A percentile compares a stretch with the other conserved stretches of the same genome.
Conservation (phyloP, 208 protist species). For the Ichthyophonus hoferi region DNA sequence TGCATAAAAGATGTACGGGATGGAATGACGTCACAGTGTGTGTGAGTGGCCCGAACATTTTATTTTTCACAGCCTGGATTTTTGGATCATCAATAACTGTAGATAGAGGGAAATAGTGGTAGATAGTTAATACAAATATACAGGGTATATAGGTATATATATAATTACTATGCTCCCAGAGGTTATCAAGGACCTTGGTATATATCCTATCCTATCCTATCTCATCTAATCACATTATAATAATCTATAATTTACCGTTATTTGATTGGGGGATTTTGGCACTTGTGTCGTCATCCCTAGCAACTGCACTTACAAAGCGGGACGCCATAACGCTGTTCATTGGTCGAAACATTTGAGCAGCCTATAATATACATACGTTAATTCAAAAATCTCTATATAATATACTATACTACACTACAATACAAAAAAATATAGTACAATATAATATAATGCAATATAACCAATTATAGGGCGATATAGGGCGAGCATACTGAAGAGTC, state of each 20-base stretch:
- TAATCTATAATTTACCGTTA: not conserved
- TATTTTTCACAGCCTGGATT: not conserved
- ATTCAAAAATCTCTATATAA: not conserved
- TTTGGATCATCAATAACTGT: not conserved
- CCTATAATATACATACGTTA: not conserved
- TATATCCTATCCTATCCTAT: not conserved
- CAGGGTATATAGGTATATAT: not conserved
- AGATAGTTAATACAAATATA: not conserved
- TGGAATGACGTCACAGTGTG: not conserved
- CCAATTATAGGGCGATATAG: not conserved
- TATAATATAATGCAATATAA: not conserved
- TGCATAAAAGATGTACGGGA: not conserved
- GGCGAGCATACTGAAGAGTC: too few species aligned
- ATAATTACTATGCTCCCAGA: not conserved
- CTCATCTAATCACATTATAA: too few species aligned
- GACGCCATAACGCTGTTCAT: constrained; percentile 3
- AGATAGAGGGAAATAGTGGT: not conserved
- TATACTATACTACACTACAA: too few species aligned
- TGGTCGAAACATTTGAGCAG: constrained; percentile 10
- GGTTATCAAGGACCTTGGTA: not conserved
- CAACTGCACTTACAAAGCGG: constrained; percentile 10
- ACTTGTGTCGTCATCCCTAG: not conserved
- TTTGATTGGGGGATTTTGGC: not conserved
- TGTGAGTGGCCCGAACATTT: not conserved
- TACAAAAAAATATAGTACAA: too few species aligned